A percentile compares a stretch with the other conserved stretches of the same genome.
phyloP scores from a whole-genome alignment of 1,139 yeast genomes.

The Saccharomyces hybrid region DNA sequence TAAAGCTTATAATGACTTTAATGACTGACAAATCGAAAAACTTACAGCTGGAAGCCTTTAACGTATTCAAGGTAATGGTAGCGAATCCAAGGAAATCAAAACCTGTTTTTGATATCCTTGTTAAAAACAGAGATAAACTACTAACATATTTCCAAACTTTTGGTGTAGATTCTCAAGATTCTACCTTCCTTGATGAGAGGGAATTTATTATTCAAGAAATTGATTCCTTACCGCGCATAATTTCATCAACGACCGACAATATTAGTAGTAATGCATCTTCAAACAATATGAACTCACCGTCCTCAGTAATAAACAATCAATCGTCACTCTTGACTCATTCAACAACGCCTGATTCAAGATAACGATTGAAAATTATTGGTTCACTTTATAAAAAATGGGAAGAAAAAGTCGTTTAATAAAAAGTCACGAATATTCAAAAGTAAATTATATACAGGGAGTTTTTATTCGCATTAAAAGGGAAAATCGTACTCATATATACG shows the following conservation, averaged over 20 bases:
- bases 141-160: constrained; percentile 62
- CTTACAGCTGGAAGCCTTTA: constrained; percentile 83
- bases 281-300: background rate
- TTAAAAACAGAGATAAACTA: constrained; percentile 73
- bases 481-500: background rate
- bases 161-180: constrained; percentile 54
- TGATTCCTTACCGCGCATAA: constrained; percentile 52
- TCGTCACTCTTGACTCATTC: constrained; percentile 1
- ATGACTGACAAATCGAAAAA: constrained; percentile 85
- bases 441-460: background rate
- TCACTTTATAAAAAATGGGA: background rate
- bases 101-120: constrained; percentile 68
- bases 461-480: background rate
- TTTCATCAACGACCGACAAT: constrained; percentile 23
- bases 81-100: constrained; percentile 90
- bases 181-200: constrained; percentile 68
- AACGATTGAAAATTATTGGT: background rate
- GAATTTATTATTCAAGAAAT: constrained; percentile 73
- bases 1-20: constrained; percentile 78
- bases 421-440: background rate
- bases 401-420: background rate
- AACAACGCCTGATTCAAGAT: constrained; percentile 1
- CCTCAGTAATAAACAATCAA: background rate
- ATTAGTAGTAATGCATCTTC: background rate
- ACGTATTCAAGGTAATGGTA: constrained; percentile 84